These are phyloP conservation scores for Colletotrichum costaricense DNA, from an alignment of 2,329 filamentous ascomycete genomes.

Conservation along the genomic window DNA sequence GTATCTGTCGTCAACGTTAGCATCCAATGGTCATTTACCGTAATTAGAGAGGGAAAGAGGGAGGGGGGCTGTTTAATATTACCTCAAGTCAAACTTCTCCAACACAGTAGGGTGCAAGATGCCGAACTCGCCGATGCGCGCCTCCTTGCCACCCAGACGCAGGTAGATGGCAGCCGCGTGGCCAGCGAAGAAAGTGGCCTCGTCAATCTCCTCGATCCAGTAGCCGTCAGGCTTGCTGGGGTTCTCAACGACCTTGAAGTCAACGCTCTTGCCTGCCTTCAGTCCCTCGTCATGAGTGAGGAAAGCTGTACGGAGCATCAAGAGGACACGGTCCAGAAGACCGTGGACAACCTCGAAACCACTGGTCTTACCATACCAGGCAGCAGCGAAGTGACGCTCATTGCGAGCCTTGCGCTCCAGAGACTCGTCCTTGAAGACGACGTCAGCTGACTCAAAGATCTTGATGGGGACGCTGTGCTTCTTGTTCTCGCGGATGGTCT, in stretches of 20 bases:
- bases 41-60: not conserved
- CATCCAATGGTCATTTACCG: not conserved
- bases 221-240: constrained; percentile 77
- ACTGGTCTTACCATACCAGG: constrained; percentile 92
- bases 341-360: constrained; percentile 98
- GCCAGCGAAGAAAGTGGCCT: constrained; percentile 91
- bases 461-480: constrained; percentile 88
- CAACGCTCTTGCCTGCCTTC: constrained; percentile 56
- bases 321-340: constrained; percentile 88
- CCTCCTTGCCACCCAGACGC: constrained; percentile 77
- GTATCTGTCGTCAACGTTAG: constrained; percentile 63
- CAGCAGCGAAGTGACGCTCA: constrained; percentile 94
- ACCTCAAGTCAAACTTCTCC: constrained; percentile 92
- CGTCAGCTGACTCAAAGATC: constrained; percentile 91
- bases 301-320: constrained; percentile 90
- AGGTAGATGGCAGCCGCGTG: constrained; percentile 89
- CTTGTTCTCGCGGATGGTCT: constrained; percentile 95
- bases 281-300: constrained; percentile 80
- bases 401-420: constrained; percentile 90
- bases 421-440: constrained; percentile 87
- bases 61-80: constrained; percentile 35
- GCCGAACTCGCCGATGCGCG: constrained; percentile 88
- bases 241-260: constrained; percentile 65
- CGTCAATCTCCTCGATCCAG: constrained; percentile 93
- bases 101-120: constrained; percentile 93